phyloP scores from a whole-genome alignment of 2,329 filamentous ascomycete genomes.

The Venturia aucupariae region DNA sequence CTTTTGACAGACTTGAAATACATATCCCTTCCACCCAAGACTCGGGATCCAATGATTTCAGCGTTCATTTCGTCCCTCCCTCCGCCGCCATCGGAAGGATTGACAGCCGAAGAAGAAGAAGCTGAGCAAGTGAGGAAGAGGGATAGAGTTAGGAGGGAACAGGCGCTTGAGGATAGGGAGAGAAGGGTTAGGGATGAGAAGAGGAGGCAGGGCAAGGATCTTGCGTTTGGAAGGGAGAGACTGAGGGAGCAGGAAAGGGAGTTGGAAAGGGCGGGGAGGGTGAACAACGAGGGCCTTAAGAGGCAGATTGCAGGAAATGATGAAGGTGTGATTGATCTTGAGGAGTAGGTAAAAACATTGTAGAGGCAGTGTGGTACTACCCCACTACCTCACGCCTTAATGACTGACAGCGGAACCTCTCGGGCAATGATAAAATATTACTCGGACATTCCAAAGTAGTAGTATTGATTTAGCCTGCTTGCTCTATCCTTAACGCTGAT shows the following conservation, averaged over 20 bases:
- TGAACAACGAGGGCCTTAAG: constrained; percentile 57
- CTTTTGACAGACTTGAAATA: constrained; percentile 61
- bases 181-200: constrained; percentile 54
- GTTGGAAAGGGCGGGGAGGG: constrained; percentile 58
- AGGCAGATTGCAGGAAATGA: constrained; percentile 40
- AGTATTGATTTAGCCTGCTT: no score
- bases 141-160: constrained; percentile 45
- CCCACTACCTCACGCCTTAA: no score
- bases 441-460: no score
- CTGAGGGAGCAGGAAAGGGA: constrained; percentile 59
- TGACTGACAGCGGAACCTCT: no score
- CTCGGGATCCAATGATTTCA: constrained; percentile 56
- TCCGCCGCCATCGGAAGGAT: constrained; percentile 42
- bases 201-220: constrained; percentile 47
- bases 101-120: constrained; percentile 34
- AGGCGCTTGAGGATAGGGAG: constrained; percentile 57
- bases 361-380: no score
- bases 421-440: no score
- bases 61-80: constrained; percentile 57
- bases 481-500: no score
- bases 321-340: background rate
- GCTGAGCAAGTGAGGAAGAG: constrained; percentile 38
- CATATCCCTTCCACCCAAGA: constrained; percentile 52
- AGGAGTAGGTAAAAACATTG: no score
- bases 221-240: constrained; percentile 51